phyloP scores from a whole-genome alignment of 768 basidiomycete genomes.

The Lactarius pseudohatsudake region DNA sequence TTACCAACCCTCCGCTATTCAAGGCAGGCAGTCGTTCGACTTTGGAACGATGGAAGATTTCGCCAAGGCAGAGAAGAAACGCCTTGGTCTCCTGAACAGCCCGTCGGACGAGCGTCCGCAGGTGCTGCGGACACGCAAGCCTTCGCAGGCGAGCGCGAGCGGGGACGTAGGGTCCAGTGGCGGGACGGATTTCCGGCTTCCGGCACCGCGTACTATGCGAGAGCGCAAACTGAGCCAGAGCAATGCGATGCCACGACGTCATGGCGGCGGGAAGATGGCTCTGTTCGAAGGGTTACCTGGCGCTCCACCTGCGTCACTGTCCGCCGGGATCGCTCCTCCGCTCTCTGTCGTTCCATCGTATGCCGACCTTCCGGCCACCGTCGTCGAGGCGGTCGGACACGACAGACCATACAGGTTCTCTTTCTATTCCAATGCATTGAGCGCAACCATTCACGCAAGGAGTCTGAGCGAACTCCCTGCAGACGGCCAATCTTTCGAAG shows the following conservation, averaged over 20 bases:
- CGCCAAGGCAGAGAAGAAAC: constrained; percentile 64
- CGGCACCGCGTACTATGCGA: constrained; percentile 59
- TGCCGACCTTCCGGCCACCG: constrained; percentile 37
- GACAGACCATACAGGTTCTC: constrained; percentile 97
- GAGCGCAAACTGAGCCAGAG: constrained; percentile 89
- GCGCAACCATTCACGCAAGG: constrained; percentile 92
- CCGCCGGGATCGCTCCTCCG: constrained; percentile 29
- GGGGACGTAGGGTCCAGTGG: constrained; percentile 30
- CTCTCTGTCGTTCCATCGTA: constrained; percentile 44
- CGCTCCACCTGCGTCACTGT: constrained; percentile 46
- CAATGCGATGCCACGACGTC: constrained; percentile 61
- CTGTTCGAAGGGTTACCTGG: constrained; percentile 68
- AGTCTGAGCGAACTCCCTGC: constrained; percentile 91
- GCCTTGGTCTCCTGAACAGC: constrained; percentile 53
- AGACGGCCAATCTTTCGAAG: constrained; percentile 89
- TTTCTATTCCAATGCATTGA: constrained; percentile 92
- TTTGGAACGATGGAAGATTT: constrained; percentile 78
- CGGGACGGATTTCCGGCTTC: constrained; percentile 29
- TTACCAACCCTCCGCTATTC: constrained; percentile 57
- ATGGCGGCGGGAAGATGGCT: constrained; percentile 80
- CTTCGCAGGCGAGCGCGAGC: constrained; percentile 21
- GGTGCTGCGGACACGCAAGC: constrained; percentile 31
- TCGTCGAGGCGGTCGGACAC: constrained; percentile 41
- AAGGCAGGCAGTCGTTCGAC: constrained; percentile 59
- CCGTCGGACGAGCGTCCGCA: constrained; percentile 34